Conservation (phyloP, 2,329 filamentous ascomycete species). For the Nemania serpens region DNA sequence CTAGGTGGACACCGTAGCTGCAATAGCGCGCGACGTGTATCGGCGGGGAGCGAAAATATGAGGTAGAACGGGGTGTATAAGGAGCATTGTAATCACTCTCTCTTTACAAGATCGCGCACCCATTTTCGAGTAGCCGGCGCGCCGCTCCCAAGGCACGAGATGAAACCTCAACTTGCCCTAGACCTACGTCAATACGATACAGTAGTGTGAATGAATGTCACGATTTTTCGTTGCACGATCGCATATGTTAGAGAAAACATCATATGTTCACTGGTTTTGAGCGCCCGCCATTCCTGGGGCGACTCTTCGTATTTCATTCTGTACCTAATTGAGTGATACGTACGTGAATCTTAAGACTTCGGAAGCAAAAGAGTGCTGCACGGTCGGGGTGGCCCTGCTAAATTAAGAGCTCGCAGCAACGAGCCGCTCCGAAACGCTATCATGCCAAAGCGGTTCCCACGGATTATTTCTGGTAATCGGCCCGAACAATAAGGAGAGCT, state of each 20-base stretch:
- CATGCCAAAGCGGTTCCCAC: neutral
- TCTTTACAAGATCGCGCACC: neutral
- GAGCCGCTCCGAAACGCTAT: neutral
- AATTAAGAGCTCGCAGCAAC: neutral
- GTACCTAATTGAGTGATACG: neutral
- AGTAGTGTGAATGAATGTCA: too few species aligned
- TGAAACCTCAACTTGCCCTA: too few species aligned
- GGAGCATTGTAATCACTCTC: neutral
- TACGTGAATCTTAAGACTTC: neutral
- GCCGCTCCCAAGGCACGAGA: too few species aligned
- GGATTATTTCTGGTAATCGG: neutral
- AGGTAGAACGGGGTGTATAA: neutral
- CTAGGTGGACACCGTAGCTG: conserved; percentile 10
- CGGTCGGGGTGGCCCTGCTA: neutral
- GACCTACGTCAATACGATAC: too few species aligned
- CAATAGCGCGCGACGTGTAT: neutral
- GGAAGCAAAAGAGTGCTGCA: too few species aligned
- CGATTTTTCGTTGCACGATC: neutral
- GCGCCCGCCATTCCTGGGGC: neutral
- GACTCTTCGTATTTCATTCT: neutral
- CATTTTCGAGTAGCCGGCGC: too few species aligned
- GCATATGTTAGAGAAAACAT: neutral
- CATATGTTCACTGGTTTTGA: neutral
- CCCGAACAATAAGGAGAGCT: too few species aligned
- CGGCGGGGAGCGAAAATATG: neutral